Evolutionary conservation across 192 early-diverging fungal species (phyloP).

Genomic region (Obelidium mucronatum): DNA sequence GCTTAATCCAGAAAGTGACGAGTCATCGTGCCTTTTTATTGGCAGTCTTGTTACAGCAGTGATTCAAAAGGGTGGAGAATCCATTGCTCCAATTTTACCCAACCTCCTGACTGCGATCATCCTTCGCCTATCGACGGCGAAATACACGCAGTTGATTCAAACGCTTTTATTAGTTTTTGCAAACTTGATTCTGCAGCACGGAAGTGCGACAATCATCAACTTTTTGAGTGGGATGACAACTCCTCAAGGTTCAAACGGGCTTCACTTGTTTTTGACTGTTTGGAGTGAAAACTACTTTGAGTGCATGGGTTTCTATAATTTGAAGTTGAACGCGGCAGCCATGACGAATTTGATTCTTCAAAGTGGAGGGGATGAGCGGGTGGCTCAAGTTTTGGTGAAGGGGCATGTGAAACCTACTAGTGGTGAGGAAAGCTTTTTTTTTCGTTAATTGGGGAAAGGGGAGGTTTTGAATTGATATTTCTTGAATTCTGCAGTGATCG

Average conservation of each 20-base stretch:
- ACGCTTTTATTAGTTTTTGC: constrained; percentile 88
- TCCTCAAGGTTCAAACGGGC: constrained; percentile 57
- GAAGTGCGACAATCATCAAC: constrained; percentile 68
- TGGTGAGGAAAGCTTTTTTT: constrained; percentile 51
- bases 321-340: constrained; percentile 84
- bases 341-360: constrained; percentile 75
- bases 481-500: constrained; percentile 50
- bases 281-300: constrained; percentile 89
- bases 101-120: constrained; percentile 82
- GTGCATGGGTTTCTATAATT: constrained; percentile 82
- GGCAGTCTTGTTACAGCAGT: constrained; percentile 6
- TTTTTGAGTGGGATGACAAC: constrained; percentile 72
- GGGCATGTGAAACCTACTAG: constrained; percentile 74
- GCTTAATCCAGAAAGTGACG: constrained; percentile 74
- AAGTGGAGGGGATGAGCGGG: constrained; percentile 64
- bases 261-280: constrained; percentile 75
- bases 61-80: constrained; percentile 59
- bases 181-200: constrained; percentile 78
- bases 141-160: constrained; percentile 81
- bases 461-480: constrained; percentile 3
- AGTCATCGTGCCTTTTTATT: constrained; percentile 76
- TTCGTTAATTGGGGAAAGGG: too few relatives aligned
- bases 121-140: constrained; percentile 72
- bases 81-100: constrained; percentile 71
- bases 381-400: constrained; percentile 73